A percentile compares a stretch with the other conserved stretches of the same genome.
Evolutionary conservation across 2,329 filamentous ascomycete genomes (phyloP).

Genomic region (Calonectria pseudoturangicola): DNA sequence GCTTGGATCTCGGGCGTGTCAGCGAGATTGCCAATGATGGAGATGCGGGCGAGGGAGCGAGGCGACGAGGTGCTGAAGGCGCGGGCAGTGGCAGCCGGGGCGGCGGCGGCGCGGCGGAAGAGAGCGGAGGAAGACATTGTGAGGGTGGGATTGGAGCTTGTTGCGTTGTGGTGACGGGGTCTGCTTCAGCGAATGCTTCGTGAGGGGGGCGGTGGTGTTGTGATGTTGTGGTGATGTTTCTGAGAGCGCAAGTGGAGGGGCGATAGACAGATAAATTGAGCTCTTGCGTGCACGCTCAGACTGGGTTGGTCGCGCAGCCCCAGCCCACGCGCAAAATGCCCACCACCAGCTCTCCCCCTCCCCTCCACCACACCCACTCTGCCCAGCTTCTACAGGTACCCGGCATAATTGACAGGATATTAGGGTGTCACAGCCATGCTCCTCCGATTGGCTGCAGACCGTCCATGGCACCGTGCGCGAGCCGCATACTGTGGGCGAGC

Average conservation of each 20-base stretch:
- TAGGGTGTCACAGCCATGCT: conserved; percentile 14
- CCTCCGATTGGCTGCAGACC: conserved; percentile 29
- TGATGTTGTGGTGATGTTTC: conserved; percentile 32
- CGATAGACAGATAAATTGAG: conserved; percentile 19
- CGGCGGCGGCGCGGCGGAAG: conserved; percentile 70
- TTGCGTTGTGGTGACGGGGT: background rate
- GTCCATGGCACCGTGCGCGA: conserved; percentile 29
- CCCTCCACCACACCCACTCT: conserved; percentile 13
- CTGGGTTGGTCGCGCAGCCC: conserved; percentile 19
- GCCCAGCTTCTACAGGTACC: conserved; percentile 3
- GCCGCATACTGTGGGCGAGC: conserved; percentile 21
- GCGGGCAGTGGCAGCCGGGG: conserved; percentile 72
- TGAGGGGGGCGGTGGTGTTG: background rate
- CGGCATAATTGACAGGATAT: conserved; percentile 26
- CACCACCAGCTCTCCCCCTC: background rate
- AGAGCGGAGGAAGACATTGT: conserved; percentile 70
- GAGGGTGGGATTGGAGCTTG: conserved; percentile 19
- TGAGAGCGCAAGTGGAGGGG: background rate
- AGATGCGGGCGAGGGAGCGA: conserved; percentile 84
- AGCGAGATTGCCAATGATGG: conserved; percentile 89
- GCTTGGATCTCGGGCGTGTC: conserved; percentile 84
- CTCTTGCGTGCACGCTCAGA: conserved; percentile 18
- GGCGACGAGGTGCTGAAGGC: conserved; percentile 84
- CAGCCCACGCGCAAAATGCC: background rate
- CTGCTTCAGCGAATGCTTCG: conserved; percentile 15